A percentile compares a stretch with the other conserved stretches of the same genome.
phyloP scores from a whole-genome alignment of 768 basidiomycete genomes.

The Boletus pseudo-olivaceus region DNA sequence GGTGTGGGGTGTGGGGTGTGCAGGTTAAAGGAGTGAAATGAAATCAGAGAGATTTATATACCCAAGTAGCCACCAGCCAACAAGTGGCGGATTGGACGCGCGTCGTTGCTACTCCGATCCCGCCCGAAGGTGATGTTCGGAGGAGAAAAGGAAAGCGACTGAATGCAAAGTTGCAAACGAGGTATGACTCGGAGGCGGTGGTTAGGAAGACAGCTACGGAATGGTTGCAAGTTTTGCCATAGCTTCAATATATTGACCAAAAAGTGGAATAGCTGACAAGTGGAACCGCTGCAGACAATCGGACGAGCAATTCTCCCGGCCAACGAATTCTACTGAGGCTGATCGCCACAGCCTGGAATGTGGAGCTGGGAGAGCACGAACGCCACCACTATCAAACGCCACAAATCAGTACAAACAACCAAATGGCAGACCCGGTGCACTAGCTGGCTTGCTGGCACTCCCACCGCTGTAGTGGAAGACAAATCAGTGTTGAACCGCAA shows the following conservation, averaged over 20 bases:
- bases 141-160: no score
- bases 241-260: not conserved
- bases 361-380: not conserved
- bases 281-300: not conserved
- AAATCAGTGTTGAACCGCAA: no score
- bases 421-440: not conserved
- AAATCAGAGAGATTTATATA: no score
- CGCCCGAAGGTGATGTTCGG: not conserved
- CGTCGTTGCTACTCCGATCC: not conserved
- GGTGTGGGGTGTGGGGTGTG: no score
- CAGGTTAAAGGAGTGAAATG: no score
- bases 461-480: not conserved
- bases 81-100: no score
- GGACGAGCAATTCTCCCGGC: not conserved
- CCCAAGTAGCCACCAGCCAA: no score
- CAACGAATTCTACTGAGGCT: not conserved
- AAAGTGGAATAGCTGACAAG: not conserved
- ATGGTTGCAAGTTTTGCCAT: not conserved
- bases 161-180: not conserved
- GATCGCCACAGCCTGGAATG: not conserved
- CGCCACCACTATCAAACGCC: not conserved
- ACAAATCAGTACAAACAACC: not conserved
- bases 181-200: not conserved
- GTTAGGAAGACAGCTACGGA: not conserved
- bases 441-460: no score